Conservation (phyloP, 2,329 filamentous ascomycete genomes). For the Arthrobotrys megalospora region DNA sequence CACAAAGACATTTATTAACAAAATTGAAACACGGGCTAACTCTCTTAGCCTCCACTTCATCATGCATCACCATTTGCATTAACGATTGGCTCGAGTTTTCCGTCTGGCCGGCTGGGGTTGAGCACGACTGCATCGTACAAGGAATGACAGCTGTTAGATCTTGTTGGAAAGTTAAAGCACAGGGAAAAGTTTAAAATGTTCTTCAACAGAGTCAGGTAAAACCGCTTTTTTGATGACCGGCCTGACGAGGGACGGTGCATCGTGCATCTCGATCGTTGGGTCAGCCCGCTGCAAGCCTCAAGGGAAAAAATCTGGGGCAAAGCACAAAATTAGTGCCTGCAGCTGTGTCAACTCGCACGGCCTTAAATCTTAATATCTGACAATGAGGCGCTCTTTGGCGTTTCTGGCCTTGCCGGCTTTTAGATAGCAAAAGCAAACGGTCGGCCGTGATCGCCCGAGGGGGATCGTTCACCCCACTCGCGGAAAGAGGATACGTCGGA, state of each 20-base stretch:
- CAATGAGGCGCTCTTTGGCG: conserved; percentile 42
- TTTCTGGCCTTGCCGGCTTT: conserved; percentile 10
- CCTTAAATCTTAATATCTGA: conserved; percentile 52
- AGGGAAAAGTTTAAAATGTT: neutral
- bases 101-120: conserved; percentile 3
- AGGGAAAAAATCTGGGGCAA: conserved; percentile 12
- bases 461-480: conserved; percentile 10
- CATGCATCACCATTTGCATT: conserved; percentile 20
- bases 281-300: conserved; percentile 42
- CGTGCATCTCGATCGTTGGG: conserved; percentile 25
- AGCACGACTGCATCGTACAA: conserved; percentile 21
- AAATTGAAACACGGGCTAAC: conserved; percentile 28
- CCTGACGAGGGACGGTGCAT: conserved; percentile 7
- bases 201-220: neutral
- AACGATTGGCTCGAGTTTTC: conserved; percentile 12
- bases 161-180: neutral
- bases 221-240: neutral
- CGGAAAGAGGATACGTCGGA: conserved; percentile 24
- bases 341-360: conserved; percentile 31
- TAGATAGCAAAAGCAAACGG: conserved; percentile 27
- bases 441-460: neutral
- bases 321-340: conserved; percentile 38
- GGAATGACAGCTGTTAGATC: conserved; percentile 31
- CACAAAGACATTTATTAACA: conserved; percentile 29
- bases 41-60: conserved; percentile 23